phyloP scores from a whole-genome alignment of 225 moss, liverwort and hornwort genomes.

The Neckera pumila region DNA sequence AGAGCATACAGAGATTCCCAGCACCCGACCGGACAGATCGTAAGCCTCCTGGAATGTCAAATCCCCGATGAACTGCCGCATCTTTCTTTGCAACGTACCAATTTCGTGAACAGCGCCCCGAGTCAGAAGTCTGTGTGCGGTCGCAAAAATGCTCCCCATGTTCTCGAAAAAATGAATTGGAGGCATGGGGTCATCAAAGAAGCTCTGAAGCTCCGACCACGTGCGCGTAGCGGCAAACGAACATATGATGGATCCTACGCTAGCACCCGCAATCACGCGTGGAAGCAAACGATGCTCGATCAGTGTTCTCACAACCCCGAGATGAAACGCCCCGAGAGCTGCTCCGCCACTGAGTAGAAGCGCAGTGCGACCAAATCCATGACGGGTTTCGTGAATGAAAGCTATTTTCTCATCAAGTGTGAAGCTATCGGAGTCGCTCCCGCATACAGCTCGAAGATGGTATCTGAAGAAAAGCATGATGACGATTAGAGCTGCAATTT shows the following conservation, averaged over 20 bases:
- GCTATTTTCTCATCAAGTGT: slow-evolving; percentile 86
- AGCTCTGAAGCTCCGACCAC: slow-evolving; percentile 88
- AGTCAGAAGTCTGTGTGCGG: slow-evolving; percentile 84
- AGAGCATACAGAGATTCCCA: slow-evolving; percentile 93
- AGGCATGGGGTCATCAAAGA: slow-evolving; percentile 90
- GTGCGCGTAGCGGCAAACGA: slow-evolving; percentile 97
- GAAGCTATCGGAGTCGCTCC: slow-evolving; percentile 82
- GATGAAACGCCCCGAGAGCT: slow-evolving; percentile 87
- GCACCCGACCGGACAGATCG: slow-evolving; percentile 88
- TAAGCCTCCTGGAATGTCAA: slow-evolving; percentile 98
- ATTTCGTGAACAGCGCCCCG: slow-evolving; percentile 94
- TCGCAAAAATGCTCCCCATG: slow-evolving; percentile 97
- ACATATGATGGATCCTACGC: slow-evolving; percentile 95
- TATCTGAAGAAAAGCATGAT: slow-evolving; percentile 10
- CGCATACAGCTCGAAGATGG: slow-evolving; percentile 82
- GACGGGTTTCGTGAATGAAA: slow-evolving; percentile 92
- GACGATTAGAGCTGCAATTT: background rate
- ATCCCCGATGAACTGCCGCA: slow-evolving; percentile 97
- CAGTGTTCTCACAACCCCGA: slow-evolving; percentile 90
- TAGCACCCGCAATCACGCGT: slow-evolving; percentile 92
- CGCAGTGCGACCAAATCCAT: slow-evolving; percentile 94
- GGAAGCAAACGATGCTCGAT: slow-evolving; percentile 90
- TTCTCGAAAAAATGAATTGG: slow-evolving; percentile 90
- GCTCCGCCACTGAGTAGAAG: slow-evolving; percentile 95
- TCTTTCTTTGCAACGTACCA: slow-evolving; percentile 69